Conservation (phyloP, 1,284 basidiomycete genomes). For the Wallemia ichthyophaga region DNA sequence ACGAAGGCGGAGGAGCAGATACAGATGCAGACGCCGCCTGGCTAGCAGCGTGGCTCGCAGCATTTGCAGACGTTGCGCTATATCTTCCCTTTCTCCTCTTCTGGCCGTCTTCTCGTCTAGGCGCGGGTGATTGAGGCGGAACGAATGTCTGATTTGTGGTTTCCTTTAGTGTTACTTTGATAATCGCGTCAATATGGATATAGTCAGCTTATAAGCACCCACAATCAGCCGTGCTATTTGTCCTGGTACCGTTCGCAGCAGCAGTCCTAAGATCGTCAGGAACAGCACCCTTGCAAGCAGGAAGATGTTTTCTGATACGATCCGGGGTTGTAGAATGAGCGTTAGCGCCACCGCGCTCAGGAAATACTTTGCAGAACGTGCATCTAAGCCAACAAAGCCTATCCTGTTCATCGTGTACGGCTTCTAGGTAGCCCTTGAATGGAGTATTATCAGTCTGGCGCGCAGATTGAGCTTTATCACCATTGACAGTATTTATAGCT, state of each 20-base stretch:
- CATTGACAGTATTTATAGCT: background rate
- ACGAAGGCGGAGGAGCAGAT: too few relatives aligned
- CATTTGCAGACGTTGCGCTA: background rate
- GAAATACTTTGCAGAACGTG: background rate
- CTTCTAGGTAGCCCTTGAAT: background rate
- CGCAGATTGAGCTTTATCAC: background rate
- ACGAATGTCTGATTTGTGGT: background rate
- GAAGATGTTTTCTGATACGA: background rate
- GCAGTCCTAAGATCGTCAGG: background rate
- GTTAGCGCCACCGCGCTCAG: background rate
- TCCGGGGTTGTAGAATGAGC: background rate
- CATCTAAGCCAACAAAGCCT: background rate
- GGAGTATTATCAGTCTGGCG: background rate
- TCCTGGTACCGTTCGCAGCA: background rate
- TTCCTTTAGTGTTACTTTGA: background rate
- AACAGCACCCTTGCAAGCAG: background rate
- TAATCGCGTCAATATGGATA: background rate
- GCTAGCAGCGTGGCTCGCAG: background rate
- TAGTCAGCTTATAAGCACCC: background rate
- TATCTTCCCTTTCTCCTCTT: background rate
- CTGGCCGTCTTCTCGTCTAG: background rate
- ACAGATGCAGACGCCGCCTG: too few relatives aligned
- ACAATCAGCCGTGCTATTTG: background rate
- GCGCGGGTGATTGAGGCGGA: background rate
- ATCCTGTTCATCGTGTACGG: background rate